These are phyloP conservation scores for Sextonia rubra DNA, from an alignment of 164 flowering plant species.

Conservation along the genomic window DNA sequence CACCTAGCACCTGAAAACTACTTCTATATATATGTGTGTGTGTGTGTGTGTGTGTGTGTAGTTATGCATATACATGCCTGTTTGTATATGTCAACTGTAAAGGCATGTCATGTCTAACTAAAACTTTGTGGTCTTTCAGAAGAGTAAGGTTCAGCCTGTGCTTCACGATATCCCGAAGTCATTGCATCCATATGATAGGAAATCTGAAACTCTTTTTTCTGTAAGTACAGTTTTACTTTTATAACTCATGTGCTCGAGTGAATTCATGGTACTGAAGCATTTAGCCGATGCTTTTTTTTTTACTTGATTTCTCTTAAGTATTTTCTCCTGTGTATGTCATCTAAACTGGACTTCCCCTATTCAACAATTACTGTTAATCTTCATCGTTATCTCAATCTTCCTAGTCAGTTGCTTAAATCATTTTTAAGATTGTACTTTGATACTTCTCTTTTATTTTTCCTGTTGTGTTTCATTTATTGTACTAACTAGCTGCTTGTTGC, in stretches of 20 bases:
- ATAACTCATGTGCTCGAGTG: not conserved
- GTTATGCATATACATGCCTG: too few relatives aligned
- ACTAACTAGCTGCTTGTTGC: not conserved
- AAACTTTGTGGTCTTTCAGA: constrained; percentile 31
- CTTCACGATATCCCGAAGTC: constrained; percentile 55
- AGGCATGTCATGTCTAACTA: not conserved
- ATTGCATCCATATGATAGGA: constrained; percentile 79
- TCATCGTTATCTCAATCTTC: not conserved
- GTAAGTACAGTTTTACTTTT: constrained; percentile 47
- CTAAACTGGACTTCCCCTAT: not conserved
- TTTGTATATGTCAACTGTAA: too few relatives aligned
- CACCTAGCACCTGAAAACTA: too few relatives aligned
- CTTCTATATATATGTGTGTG: too few relatives aligned
- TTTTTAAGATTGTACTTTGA: not conserved
- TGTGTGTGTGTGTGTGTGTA: too few relatives aligned
- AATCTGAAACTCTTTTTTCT: constrained; percentile 78
- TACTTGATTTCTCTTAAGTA: not conserved
- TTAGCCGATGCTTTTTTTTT: not conserved
- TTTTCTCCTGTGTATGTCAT: not conserved
- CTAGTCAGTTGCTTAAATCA: not conserved
- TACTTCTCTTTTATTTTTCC: not conserved
- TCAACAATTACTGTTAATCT: not conserved
- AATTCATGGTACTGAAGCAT: not conserved
- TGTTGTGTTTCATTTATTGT: not conserved
- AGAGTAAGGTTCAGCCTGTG: constrained; percentile 38